Base-by-base conservation (phyloP, 129 eudicot species). In the Mikania micrantha region DNA sequence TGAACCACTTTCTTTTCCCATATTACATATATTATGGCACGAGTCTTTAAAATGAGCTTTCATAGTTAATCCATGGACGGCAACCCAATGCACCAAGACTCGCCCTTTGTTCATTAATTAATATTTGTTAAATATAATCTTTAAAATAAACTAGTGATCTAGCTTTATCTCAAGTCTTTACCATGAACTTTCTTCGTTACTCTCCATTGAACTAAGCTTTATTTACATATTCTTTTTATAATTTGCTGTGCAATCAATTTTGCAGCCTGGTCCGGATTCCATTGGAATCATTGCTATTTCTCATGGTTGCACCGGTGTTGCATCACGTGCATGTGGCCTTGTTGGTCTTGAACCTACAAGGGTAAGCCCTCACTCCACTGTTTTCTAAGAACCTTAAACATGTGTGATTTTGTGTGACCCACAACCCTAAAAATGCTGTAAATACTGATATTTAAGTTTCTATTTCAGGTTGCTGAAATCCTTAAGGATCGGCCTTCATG, bases 241-340 rank as follows among this genome's bases (percentile, higher is more conserved):
- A 56, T 70, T 31, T 73, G 28, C 9, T 9, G 19, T 64, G 78
- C 64, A 49, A 50, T 42, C 24, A 52, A 28, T 6, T 63, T 44
- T 72, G 82, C 86, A 90, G 97, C 97, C 97, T 90, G 97, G 97
- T 90, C 97, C 97, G 97, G 97, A 90, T 90, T 90, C 97, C 89
- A 84, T 85, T 85, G 97, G 97, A 87, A 90, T 90, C 97, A 80
- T 90, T 67, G 95, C 97, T 73, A 90, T 90, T 85, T 90, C 97
- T 87, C 95, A 90, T 60, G 91, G 97, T 76, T 90, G 97, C 88
- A 85, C 85, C 42, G 97, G 97, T 70, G 87, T 90, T 35, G 97
- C 97, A 79, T 86, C 97, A 67, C 97, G 97, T 80, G 97, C 97
- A 60, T 90, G 97, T 59, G 97, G 97, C 67, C 95, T 90, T 65